Conservation (phyloP, 1,284 basidiomycete genomes). For the Taiwanofungus camphoratus region DNA sequence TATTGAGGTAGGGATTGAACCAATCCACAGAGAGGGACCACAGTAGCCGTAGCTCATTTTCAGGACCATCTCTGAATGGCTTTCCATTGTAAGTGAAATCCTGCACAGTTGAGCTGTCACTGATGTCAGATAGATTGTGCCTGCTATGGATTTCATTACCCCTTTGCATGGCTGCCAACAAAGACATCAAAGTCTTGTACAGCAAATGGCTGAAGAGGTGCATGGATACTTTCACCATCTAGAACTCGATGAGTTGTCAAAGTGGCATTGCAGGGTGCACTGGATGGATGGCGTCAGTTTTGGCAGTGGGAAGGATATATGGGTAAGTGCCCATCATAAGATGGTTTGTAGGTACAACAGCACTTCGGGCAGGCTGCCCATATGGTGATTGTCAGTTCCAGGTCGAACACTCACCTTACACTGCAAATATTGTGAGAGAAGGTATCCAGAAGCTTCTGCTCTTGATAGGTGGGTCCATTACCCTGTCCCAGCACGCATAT, state of each 20-base stretch:
- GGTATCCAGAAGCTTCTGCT: neutral
- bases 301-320: no score
- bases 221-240: neutral
- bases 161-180: neutral
- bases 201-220: neutral
- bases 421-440: neutral
- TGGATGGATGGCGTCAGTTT: no score
- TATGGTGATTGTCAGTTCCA: no score
- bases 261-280: no score
- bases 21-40: slow-evolving; percentile 16
- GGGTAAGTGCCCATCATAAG: no score
- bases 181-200: neutral
- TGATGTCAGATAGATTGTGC: slow-evolving; percentile 1
- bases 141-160: neutral
- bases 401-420: neutral
- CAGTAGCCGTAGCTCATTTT: slow-evolving; percentile 3
- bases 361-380: no score
- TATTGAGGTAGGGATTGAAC: slow-evolving; percentile 19
- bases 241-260: no score
- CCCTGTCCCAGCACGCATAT: no score
- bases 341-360: no score
- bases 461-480: no score
- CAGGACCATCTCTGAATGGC: no score
- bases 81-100: neutral
- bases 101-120: no score